phyloP scores from a whole-genome alignment of 83 land plant species.

The Picea abies region DNA sequence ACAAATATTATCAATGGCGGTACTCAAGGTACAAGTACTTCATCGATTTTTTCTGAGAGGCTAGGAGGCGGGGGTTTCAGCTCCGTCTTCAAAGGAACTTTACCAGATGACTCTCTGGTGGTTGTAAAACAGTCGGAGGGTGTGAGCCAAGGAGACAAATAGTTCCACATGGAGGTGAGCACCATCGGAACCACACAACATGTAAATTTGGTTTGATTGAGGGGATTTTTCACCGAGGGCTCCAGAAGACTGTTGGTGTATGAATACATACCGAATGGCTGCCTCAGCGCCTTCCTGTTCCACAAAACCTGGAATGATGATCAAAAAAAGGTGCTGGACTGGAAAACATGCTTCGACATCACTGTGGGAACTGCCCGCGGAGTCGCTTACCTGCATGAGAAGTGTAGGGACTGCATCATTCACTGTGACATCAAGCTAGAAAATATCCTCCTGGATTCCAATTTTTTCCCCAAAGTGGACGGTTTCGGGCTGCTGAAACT shows the following conservation, averaged over 20 bases:
- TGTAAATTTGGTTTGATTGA: constrained; percentile 69
- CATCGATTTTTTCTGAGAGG: constrained; percentile 9
- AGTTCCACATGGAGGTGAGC: constrained; percentile 28
- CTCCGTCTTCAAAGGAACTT: constrained; percentile 16
- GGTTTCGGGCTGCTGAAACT: constrained; percentile 83
- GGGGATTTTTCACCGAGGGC: constrained; percentile 78
- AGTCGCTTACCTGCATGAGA: constrained; percentile 79
- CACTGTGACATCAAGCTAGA: constrained; percentile 89
- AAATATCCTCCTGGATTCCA: constrained; percentile 76
- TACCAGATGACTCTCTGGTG: constrained; percentile 20
- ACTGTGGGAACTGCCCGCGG: constrained; percentile 77
- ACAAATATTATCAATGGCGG: too few species aligned
- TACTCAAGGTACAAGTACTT: too few species aligned
- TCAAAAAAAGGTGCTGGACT: constrained; percentile 33
- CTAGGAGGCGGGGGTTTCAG: constrained; percentile 23
- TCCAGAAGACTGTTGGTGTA: constrained; percentile 67
- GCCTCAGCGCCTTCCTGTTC: constrained; percentile 62
- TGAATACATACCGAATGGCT: constrained; percentile 80
- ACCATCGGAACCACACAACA: constrained; percentile 50
- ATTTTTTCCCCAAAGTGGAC: constrained; percentile 67
- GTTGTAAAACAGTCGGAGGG: constrained; percentile 81
- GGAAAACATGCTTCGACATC: constrained; percentile 52
- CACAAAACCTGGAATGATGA: background rate
- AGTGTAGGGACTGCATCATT: too few species aligned
- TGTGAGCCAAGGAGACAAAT: constrained; percentile 18